These are phyloP conservation scores for Schizonepeta tenuifolia DNA, from an alignment of 257 asterid species.

Conservation along the genomic window DNA sequence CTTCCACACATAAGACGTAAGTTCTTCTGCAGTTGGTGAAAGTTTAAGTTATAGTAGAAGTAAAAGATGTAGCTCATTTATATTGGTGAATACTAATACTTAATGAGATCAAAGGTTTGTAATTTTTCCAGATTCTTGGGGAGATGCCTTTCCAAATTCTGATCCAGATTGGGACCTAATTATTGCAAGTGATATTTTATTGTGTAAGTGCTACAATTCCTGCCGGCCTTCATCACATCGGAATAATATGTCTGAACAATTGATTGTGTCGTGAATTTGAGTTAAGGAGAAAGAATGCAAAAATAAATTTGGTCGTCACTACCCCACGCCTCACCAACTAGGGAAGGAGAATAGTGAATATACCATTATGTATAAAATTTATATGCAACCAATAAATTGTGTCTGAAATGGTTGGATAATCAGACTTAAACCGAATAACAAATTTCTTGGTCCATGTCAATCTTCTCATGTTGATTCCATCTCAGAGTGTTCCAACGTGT, in stretches of 20 bases:
- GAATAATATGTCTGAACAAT: neutral
- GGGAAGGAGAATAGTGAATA: neutral
- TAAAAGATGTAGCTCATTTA: neutral
- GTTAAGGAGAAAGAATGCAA: neutral
- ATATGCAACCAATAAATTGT: neutral
- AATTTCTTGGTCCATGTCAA: neutral
- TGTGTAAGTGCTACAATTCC: conserved; percentile 60
- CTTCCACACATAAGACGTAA: conserved; percentile 87
- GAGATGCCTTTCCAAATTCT: conserved; percentile 69
- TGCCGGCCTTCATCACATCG: neutral
- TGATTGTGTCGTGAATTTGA: neutral
- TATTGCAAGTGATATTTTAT: conserved; percentile 87
- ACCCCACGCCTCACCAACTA: neutral
- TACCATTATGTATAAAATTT: neutral
- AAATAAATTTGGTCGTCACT: neutral
- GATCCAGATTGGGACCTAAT: conserved; percentile 85
- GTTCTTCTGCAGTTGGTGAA: conserved; percentile 28
- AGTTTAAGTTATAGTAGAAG: neutral
- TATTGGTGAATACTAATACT: neutral
- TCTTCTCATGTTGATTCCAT: neutral
- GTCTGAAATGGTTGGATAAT: neutral
- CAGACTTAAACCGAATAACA: neutral
- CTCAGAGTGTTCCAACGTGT: no score
- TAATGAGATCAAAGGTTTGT: neutral
- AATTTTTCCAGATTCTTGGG: conserved; percentile 85